Base-by-base conservation (phyloP, 768 basidiomycete species). In the Russula brevipes region DNA sequence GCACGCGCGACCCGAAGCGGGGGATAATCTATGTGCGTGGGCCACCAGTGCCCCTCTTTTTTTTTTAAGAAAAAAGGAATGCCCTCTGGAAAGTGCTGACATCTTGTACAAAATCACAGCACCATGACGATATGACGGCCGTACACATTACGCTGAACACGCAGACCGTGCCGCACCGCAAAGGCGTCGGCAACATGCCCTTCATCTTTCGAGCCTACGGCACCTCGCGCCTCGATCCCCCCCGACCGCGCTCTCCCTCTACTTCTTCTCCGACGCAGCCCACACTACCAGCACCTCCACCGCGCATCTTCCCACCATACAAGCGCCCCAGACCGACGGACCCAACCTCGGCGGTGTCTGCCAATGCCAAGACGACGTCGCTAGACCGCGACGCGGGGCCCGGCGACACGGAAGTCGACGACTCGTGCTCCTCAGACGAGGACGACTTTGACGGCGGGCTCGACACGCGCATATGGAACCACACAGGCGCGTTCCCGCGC, bases 141-240 rank as follows among this genome's bases (percentile, higher is more conserved):
- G 73, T 89, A 11, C 87, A 89, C 63, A 85, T 89, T 54, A 85
- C 86, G 2, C 71, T 85, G 47, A 85, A 87, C 67, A 80, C 77
- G 3, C 74, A 74, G 10, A 72, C 75, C n/a, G 72, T 88, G 14
- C 80, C 80, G 11, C 72, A 75, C 2, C 81, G 86, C 10, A 80
- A 79, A 64, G 87, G 87, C 4, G 72, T 72, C 2, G 82, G 86
- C 4, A 88, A 88, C 69, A 76, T 77, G 33, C 88, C 88, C 0
- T 79, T 79, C 63, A 75, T 88, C 10, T 88, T 90, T 71, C 67
- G 68, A 7, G 85, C 85, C 35, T 72, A 66, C 19, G 73, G 73
- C 36, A 50, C 54, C 12, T 61, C 68, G 5, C 63, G 71, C 50
- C 55, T 70, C 56, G 64, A 62, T 19, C 57, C 67, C 3, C 36